These are phyloP conservation scores for Euphorbia lathyris DNA, from an alignment of 345 rosid species.

Conservation along the genomic window DNA sequence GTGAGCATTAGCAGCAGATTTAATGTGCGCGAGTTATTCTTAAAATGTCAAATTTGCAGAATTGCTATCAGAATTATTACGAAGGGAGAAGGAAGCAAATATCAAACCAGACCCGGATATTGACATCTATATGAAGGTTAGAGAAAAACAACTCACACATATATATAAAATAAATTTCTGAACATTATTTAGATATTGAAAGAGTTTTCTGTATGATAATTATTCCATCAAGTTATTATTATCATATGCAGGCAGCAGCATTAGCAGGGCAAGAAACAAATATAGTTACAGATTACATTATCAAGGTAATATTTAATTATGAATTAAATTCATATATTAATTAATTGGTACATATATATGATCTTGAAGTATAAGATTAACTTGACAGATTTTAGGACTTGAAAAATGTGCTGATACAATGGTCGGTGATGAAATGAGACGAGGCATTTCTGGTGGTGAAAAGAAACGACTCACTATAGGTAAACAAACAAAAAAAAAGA, in stretches of 20 bases:
- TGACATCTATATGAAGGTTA: slow-evolving; percentile 81
- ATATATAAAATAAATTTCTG: too few relatives aligned
- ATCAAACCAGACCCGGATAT: slow-evolving; percentile 86
- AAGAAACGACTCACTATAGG: slow-evolving; percentile 57
- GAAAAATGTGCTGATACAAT: slow-evolving; percentile 55
- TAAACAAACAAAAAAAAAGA: not conserved
- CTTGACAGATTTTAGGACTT: slow-evolving; percentile 52
- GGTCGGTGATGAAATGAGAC: slow-evolving; percentile 58
- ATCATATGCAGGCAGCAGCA: slow-evolving; percentile 53
- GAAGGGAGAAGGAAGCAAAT: slow-evolving; percentile 75
- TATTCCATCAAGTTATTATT: too few relatives aligned
- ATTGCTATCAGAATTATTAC: slow-evolving; percentile 61
- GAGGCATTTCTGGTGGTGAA: slow-evolving; percentile 67
- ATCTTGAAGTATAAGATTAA: too few relatives aligned
- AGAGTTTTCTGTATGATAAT: not conserved
- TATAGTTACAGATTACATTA: slow-evolving; percentile 70
- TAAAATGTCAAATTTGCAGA: slow-evolving; percentile 34
- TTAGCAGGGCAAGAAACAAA: slow-evolving; percentile 59
- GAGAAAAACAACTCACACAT: too few relatives aligned
- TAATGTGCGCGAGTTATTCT: too few relatives aligned
- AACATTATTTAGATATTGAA: not conserved
- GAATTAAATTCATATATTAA: too few relatives aligned
- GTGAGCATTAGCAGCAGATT: too few relatives aligned
- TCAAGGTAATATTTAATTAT: slow-evolving; percentile 47
- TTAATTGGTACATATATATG: too few relatives aligned